Percentiles rank a stretch among this genome's conserved stretches.
Conservation (phyloP, 768 basidiomycete genomes). For the Rubroboletus pulcherrimus region DNA sequence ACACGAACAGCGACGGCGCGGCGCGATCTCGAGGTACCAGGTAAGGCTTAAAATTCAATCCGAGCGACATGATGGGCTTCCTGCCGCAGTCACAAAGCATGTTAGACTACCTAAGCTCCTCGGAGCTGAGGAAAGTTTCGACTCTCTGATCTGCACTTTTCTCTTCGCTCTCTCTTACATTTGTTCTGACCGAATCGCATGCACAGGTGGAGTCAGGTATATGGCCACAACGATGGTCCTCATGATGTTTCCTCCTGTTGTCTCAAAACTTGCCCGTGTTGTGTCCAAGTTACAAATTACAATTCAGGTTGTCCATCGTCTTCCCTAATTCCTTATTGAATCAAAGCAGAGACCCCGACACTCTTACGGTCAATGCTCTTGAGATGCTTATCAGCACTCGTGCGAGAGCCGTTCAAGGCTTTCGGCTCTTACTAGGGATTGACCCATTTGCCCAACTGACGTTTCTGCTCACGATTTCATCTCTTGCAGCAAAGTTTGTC, state of each 20-base stretch:
- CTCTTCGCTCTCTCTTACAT: neutral
- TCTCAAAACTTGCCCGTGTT: neutral
- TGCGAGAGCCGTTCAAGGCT: neutral
- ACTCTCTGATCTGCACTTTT: neutral
- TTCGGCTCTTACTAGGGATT: neutral
- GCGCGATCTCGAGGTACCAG: neutral
- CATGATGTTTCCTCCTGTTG: neutral
- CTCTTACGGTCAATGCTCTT: neutral
- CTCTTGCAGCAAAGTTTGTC: neutral
- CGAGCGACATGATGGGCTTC: conserved; percentile 10
- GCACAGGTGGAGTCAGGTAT: neutral
- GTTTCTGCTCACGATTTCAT: neutral
- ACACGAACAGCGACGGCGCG: neutral
- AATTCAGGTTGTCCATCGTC: neutral
- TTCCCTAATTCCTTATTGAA: neutral
- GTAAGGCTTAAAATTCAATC: neutral
- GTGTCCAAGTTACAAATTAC: neutral
- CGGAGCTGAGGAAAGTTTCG: conserved; percentile 24
- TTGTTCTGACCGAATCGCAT: neutral
- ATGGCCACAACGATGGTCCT: neutral
- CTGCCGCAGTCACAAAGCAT: conserved; percentile 28
- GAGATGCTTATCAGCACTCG: neutral
- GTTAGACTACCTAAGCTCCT: conserved; percentile 30
- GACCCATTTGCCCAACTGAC: neutral
- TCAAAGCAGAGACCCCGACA: neutral